These are phyloP conservation scores for Pseudoscleropodium purum DNA, from an alignment of 225 moss, liverwort and hornwort species.

Conservation along the genomic window DNA sequence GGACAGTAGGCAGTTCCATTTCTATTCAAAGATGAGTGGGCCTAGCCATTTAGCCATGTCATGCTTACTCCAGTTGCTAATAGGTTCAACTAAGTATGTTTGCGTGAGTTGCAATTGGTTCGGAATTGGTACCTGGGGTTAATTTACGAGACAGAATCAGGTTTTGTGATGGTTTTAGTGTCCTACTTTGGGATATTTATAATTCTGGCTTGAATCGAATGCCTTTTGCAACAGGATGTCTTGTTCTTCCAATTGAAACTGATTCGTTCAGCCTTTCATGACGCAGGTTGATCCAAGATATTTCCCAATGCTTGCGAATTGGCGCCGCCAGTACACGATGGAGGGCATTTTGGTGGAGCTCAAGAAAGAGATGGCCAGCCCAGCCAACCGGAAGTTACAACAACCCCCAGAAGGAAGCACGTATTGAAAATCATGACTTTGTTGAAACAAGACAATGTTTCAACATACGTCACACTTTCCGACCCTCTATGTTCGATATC, in stretches of 20 bases:
- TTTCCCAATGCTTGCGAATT: conserved; percentile 85
- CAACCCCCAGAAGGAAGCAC: conserved; percentile 93
- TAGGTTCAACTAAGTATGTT: not conserved
- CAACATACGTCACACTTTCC: not conserved
- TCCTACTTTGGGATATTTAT: not conserved
- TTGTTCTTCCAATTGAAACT: not conserved
- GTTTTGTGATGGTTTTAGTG: not conserved
- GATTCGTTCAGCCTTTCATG: not conserved
- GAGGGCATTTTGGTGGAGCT: conserved; percentile 82
- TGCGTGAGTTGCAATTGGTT: not conserved
- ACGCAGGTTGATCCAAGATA: conserved; percentile 88
- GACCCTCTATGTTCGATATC: not conserved
- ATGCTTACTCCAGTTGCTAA: not conserved
- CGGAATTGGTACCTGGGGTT: not conserved
- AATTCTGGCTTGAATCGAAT: not conserved
- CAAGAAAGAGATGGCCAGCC: conserved; percentile 84
- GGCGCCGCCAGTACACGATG: conserved; percentile 91
- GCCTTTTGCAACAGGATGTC: not conserved
- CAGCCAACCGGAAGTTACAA: conserved; percentile 79
- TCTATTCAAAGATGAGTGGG: not conserved
- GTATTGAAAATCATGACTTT: conserved; percentile 7
- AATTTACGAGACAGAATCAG: not conserved
- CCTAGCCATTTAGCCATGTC: not conserved
- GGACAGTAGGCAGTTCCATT: not conserved
- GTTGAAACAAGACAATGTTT: not conserved